These are phyloP conservation scores for Verticillium nonalfalfae DNA, from an alignment of 2,329 filamentous ascomycete genomes.

Conservation along the genomic window DNA sequence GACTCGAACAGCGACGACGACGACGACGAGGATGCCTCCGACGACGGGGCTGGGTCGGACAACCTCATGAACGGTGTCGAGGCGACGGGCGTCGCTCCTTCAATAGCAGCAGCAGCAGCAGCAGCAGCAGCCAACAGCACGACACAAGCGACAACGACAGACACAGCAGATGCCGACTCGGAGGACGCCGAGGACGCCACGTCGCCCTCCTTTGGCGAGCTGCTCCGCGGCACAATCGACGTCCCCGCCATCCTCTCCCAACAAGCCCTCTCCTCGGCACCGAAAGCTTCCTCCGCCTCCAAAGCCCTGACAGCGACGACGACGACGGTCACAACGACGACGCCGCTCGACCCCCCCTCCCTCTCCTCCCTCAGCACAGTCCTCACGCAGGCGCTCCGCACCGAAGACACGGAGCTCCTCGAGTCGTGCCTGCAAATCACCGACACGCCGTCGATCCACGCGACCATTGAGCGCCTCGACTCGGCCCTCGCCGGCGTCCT, in stretches of 20 bases:
- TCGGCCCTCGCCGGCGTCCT: conserved; percentile 74
- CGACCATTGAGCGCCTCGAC: conserved; percentile 86
- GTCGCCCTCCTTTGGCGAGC: conserved; percentile 74
- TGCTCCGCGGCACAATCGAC: conserved; percentile 72
- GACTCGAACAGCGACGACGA: conserved; percentile 44
- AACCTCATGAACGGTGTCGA: conserved; percentile 13
- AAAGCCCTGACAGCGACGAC: conserved; percentile 30
- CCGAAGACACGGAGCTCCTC: conserved; percentile 82
- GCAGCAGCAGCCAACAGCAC: conserved; percentile 6
- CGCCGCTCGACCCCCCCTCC: conserved; percentile 54
- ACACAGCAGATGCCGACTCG: conserved; percentile 26
- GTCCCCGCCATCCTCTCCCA: conserved; percentile 57
- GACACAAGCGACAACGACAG: conserved; percentile 2
- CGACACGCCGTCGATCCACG: conserved; percentile 70
- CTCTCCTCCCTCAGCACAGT: conserved; percentile 83
- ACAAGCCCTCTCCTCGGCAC: conserved; percentile 5
- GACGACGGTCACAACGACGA: conserved; percentile 35
- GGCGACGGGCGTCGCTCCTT: conserved; percentile 8
- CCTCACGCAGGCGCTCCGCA: conserved; percentile 87
- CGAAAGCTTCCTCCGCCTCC: conserved; percentile 13
- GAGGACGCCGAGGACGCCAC: conserved; percentile 41
- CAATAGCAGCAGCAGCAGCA: conserved; percentile 4
- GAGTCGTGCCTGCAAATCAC: conserved; percentile 85
- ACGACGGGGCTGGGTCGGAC: conserved; percentile 27
- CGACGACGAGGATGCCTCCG: conserved; percentile 38